Conservation (phyloP, 2,329 filamentous ascomycete genomes). For the Chaetomium globosum region DNA sequence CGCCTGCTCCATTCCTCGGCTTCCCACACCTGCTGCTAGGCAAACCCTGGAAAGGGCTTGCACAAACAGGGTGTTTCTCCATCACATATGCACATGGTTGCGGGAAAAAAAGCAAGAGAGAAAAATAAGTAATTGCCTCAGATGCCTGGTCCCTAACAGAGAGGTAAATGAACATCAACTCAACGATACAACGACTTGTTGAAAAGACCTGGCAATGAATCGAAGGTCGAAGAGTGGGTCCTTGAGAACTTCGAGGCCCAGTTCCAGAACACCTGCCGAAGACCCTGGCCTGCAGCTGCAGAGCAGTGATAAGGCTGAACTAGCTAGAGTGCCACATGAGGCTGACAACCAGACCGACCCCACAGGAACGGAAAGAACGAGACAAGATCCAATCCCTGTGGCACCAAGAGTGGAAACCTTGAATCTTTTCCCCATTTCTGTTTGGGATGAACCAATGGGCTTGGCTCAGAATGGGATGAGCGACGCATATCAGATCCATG, state of each 20-base stretch:
- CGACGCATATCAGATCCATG: conserved; percentile 3
- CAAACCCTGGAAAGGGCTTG: conserved; percentile 17
- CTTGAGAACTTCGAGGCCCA: conserved; percentile 5
- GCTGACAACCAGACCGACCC: conserved; percentile 17
- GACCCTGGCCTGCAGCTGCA: conserved; percentile 29
- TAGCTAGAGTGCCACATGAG: conserved; percentile 28
- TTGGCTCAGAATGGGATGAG: conserved; percentile 3
- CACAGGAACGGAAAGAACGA: conserved; percentile 8
- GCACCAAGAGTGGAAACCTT: conserved; percentile 6
- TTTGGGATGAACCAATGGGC: conserved; percentile 4
- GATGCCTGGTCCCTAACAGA: neutral
- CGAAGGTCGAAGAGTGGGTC: conserved; percentile 3
- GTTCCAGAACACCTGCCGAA: conserved; percentile 35
- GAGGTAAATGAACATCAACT: neutral
- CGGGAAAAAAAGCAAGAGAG: neutral
- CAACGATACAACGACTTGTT: neutral
- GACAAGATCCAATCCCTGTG: conserved; percentile 11
- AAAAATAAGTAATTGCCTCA: conserved; percentile 15
- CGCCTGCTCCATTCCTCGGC: conserved; percentile 8
- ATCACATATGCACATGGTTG: conserved; percentile 1
- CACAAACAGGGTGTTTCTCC: conserved; percentile 12
- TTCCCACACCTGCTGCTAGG: conserved; percentile 2
- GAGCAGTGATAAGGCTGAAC: conserved; percentile 36
- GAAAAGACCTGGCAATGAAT: neutral
- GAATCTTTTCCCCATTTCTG: neutral